Conservation (phyloP, 257 asterid genomes). For the Agastache rugosa region DNA sequence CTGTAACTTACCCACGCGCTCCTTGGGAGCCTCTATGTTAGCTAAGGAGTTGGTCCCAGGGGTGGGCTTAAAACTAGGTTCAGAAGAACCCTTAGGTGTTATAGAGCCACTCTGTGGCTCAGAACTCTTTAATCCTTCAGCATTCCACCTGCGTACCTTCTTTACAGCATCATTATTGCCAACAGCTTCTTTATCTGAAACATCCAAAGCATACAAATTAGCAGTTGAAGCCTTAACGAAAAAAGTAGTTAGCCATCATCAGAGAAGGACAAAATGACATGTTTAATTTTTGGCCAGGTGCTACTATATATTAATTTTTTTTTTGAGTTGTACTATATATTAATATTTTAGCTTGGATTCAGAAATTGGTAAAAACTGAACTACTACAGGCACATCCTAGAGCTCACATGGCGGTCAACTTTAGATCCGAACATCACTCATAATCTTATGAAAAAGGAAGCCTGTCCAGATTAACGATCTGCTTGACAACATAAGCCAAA, state of each 20-base stretch:
- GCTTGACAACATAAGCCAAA: slow-evolving; percentile 12
- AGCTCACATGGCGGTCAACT: background rate
- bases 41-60: slow-evolving; percentile 49
- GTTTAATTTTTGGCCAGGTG: background rate
- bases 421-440: slow-evolving; percentile 12
- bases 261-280: slow-evolving; percentile 5
- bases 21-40: slow-evolving; percentile 64
- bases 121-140: slow-evolving; percentile 56
- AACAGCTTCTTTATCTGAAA: slow-evolving; percentile 58
- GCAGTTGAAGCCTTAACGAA: slow-evolving; percentile 4
- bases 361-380: background rate
- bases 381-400: background rate
- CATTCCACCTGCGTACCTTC: slow-evolving; percentile 73
- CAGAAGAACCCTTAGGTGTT: slow-evolving; percentile 53
- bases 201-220: slow-evolving; percentile 14
- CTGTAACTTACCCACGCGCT: slow-evolving; percentile 69
- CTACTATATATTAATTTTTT: background rate
- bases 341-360: background rate
- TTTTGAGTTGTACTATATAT: background rate
- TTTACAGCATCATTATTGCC: slow-evolving; percentile 60
- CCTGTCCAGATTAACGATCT: background rate
- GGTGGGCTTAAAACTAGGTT: slow-evolving; percentile 53
- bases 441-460: slow-evolving; percentile 9
- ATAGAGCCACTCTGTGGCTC: slow-evolving; percentile 53
- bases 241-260: background rate